Evolutionary conservation across 352 stramenopile species (phyloP).

Genomic region (Phytophthora crassamura): DNA sequence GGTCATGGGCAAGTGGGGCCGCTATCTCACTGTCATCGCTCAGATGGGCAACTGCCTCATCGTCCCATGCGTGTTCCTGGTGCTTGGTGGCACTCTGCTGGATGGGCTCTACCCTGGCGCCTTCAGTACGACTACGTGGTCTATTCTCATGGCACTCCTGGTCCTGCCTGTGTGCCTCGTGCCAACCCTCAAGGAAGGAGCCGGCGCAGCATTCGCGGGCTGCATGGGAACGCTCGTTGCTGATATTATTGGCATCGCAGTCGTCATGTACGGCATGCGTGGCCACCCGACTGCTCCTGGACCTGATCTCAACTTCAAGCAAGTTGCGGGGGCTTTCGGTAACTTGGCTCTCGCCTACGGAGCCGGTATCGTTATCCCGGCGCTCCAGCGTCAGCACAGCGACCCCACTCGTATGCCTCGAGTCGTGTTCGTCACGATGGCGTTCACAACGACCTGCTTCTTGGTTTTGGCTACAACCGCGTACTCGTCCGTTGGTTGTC

Average conservation of each 20-base stretch:
- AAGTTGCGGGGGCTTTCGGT: conserved; percentile 40
- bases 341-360: no score
- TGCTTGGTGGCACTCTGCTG: conserved; percentile 52
- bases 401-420: conserved; percentile 22
- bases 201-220: conserved; percentile 37
- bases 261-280: conserved; percentile 30
- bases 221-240: conserved; percentile 44
- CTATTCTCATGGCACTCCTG: conserved; percentile 43
- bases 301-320: conserved; percentile 39
- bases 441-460: conserved; percentile 45
- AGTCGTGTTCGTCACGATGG: conserved; percentile 47
- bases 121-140: conserved; percentile 39
- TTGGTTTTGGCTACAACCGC: conserved; percentile 37
- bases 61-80: conserved; percentile 29
- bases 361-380: no score
- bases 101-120: conserved; percentile 45
- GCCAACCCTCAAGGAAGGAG: conserved; percentile 40
- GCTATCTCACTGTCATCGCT: conserved; percentile 26
- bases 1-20: conserved; percentile 26
- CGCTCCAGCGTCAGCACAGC: conserved; percentile 25
- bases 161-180: conserved; percentile 31
- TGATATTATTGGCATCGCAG: conserved; percentile 22
- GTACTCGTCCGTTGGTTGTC: conserved; percentile 45
- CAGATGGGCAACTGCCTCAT: conserved; percentile 31
- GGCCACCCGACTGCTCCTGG: conserved; percentile 27